These are phyloP conservation scores for Climacium dendroides DNA, from an alignment of 225 moss, liverwort and hornwort genomes.

Conservation along the genomic window DNA sequence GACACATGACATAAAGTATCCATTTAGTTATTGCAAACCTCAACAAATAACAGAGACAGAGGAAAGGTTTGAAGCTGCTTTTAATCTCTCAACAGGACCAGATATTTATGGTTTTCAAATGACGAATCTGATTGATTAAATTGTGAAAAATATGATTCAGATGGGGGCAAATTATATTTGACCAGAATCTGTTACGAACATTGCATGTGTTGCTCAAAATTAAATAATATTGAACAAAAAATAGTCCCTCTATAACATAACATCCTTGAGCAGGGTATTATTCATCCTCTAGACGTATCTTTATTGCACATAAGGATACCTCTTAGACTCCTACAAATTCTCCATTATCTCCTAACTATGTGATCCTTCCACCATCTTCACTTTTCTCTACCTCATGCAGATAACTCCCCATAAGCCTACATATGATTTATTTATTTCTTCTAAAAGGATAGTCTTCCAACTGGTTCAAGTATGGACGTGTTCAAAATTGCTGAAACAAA, in stretches of 20 bases:
- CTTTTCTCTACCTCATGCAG: background rate
- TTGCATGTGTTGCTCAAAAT: background rate
- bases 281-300: background rate
- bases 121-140: background rate
- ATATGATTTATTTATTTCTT: background rate
- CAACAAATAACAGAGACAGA: background rate
- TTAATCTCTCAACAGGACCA: too few relatives aligned
- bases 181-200: background rate
- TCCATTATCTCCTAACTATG: background rate
- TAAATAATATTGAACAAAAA: background rate
- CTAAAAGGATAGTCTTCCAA: background rate
- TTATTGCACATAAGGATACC: background rate
- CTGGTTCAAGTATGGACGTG: background rate
- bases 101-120: background rate
- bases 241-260: background rate
- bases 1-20: background rate
- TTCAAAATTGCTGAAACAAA: background rate
- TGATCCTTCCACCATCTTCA: background rate
- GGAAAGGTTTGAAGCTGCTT: background rate
- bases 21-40: background rate
- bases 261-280: background rate
- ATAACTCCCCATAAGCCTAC: background rate
- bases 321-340: background rate
- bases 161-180: too few relatives aligned
- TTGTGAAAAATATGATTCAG: background rate